These are phyloP conservation scores for Triticum aestivum DNA, from an alignment of 176 grass and related monocot species.

Conservation along the genomic window DNA sequence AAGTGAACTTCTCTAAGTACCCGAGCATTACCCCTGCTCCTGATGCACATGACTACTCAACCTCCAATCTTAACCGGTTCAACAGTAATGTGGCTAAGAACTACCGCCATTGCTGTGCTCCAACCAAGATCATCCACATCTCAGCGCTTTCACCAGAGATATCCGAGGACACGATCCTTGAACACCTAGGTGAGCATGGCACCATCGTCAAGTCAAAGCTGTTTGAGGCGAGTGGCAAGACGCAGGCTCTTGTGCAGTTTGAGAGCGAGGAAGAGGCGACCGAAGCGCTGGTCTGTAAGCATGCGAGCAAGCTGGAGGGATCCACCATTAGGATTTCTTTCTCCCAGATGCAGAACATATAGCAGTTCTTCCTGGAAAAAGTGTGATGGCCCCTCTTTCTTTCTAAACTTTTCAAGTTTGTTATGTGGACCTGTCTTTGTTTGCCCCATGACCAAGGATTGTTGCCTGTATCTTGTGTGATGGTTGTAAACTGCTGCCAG, in stretches of 20 bases:
- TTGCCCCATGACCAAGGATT: background rate
- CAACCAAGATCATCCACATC: constrained; percentile 95
- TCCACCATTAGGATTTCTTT: constrained; percentile 83
- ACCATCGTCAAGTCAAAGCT: constrained; percentile 60
- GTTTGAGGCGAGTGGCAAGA: constrained; percentile 84
- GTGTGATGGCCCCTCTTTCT: background rate
- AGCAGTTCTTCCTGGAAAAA: background rate
- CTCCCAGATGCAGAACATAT: constrained; percentile 94
- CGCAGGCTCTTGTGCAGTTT: constrained; percentile 79
- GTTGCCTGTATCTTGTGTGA: background rate
- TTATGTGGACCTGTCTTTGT: background rate
- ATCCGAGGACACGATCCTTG: constrained; percentile 62
- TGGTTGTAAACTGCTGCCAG: background rate
- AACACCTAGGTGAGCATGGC: constrained; percentile 70
- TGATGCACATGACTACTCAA: constrained; percentile 74
- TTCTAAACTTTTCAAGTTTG: background rate
- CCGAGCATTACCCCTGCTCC: constrained; percentile 65
- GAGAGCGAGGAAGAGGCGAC: constrained; percentile 82
- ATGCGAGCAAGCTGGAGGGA: constrained; percentile 69
- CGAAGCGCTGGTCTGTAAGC: constrained; percentile 71
- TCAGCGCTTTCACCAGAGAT: constrained; percentile 86
- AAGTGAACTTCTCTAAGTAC: constrained; percentile 89
- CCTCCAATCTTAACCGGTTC: constrained; percentile 84
- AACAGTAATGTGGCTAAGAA: constrained; percentile 86
- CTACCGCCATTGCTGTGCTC: constrained; percentile 85